Percentiles rank a stretch among this genome's conserved stretches.
Evolutionary conservation across 192 early-diverging fungal species (phyloP).

Genomic region (Geranomyces variabilis): DNA sequence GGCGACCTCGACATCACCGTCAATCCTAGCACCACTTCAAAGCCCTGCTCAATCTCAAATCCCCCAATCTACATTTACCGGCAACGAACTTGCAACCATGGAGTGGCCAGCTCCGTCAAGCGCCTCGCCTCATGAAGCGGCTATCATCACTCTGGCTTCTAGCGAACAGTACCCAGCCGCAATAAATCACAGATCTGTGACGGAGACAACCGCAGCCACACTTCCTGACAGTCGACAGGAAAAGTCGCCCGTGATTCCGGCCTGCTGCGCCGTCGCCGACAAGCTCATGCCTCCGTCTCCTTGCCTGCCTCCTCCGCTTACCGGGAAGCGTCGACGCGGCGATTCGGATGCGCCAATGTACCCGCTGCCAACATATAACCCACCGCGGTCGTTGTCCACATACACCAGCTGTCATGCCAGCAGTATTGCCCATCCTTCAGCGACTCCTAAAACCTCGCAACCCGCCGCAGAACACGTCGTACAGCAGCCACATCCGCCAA

Average conservation of each 20-base stretch:
- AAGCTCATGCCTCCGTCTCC: not conserved
- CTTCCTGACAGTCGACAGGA: too few relatives aligned
- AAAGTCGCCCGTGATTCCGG: not conserved
- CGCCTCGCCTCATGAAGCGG: not conserved
- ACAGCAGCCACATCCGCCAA: not conserved
- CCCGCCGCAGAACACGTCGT: not conserved
- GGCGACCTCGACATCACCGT: not conserved
- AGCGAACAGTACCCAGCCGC: not conserved
- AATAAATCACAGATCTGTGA: too few relatives aligned
- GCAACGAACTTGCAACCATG: too few relatives aligned
- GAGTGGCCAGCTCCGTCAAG: not conserved
- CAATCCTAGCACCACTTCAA: not conserved
- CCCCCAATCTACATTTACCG: too few relatives aligned
- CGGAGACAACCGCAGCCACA: not conserved
- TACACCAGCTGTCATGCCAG: not conserved
- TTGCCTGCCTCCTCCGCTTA: not conserved
- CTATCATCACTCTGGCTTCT: not conserved
- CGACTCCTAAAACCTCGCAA: not conserved
- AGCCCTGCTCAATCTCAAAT: too few relatives aligned
- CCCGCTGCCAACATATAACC: not conserved
- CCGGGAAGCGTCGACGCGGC: not conserved
- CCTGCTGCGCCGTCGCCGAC: not conserved
- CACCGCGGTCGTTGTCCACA: not conserved
- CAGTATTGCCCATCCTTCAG: not conserved
- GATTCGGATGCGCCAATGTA: constrained; percentile 5